A percentile compares a stretch with the other conserved stretches of the same genome.
Conservation (phyloP, 306 rosid genomes). For the Aeschynomene evenia region DNA sequence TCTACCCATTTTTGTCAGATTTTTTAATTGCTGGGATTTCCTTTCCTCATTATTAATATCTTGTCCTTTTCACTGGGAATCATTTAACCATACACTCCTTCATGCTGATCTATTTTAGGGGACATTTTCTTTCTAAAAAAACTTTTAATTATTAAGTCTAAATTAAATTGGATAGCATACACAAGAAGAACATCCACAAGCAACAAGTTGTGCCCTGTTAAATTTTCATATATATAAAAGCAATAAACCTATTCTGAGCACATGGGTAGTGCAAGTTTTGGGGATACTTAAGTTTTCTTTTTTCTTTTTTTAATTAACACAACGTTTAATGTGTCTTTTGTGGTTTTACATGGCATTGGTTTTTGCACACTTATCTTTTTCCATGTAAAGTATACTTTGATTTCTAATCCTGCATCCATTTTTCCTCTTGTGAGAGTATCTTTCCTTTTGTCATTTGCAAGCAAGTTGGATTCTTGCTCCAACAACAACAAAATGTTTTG, state of each 20-base stretch:
- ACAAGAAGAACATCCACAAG: conserved; percentile 38
- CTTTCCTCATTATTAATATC: not conserved
- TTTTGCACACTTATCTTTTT: conserved; percentile 29
- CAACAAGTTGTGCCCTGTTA: conserved; percentile 20
- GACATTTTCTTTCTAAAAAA: too few relatives aligned
- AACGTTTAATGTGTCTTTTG: conserved; percentile 23
- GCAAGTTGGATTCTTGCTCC: conserved; percentile 37
- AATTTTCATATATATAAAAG: conserved; percentile 15
- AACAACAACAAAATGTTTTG: conserved; percentile 36
- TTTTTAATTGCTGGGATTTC: not conserved
- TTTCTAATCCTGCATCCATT: conserved; percentile 23
- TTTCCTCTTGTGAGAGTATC: conserved; percentile 19
- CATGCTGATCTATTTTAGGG: too few relatives aligned
- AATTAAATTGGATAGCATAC: not conserved
- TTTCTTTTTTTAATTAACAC: conserved; percentile 1
- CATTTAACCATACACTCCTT: not conserved
- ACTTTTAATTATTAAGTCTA: too few relatives aligned
- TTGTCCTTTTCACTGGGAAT: not conserved
- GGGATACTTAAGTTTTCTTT: conserved; percentile 4
- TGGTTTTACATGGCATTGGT: conserved; percentile 24
- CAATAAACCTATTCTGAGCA: conserved; percentile 25
- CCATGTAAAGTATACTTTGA: conserved; percentile 29
- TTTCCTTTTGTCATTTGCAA: conserved; percentile 29
- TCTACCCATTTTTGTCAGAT: not conserved
- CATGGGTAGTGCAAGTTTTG: conserved; percentile 32